Evolutionary conservation across 441 rosid species (phyloP), one percentile per base, ranked within the genome.

Genomic region (Erysimum cheiri): DNA sequence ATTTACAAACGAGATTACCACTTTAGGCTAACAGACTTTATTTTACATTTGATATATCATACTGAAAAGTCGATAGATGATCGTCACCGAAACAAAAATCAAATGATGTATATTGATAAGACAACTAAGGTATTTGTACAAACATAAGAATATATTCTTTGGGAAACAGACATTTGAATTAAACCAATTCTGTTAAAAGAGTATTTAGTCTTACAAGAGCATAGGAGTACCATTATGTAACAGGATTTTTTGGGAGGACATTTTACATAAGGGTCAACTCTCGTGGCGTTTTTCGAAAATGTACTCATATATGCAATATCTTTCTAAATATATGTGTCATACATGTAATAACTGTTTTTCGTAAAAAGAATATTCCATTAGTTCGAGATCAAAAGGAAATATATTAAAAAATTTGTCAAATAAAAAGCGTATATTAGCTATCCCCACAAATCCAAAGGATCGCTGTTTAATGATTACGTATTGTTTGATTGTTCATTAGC

Each of bases 361-460:
- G 0, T 2, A 46, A 26, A 37, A 39, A 19, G 44, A 43, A 22
- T 22, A 53, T 71, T 60, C 39, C 37, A 22, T n/a, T 52, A 10
- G 57, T 47, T 62, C 7, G 31, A 43, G 11, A 52, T 43, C 22
- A 53, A 24, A 58, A 35, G 31, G 61, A 32, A 52, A 53, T 19
- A 40, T n/a, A 22, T 10, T 1, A 2, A 26, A 12, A 57, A 11
- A 15, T 10, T 2, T 14, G 6, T 11, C 22, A 62, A 29, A 11
- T 2, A 59, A 9, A 49, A 73, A 58, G 60, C 24, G 32, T 65
- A 66, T 40, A 40, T 22, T 55, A 72, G 61, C 2, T 26, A 64
- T 64, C 66, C 74, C 67, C 58, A 76, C 75, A 70, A 43, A 70
- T 76, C 68, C 49, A 71, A 61, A 59, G 46, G 64, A 71, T 77